Evolutionary conservation across 2,329 filamentous ascomycete genomes (phyloP), one percentile per base, ranked within the genome.

Genomic region (Juglanconis sp.): DNA sequence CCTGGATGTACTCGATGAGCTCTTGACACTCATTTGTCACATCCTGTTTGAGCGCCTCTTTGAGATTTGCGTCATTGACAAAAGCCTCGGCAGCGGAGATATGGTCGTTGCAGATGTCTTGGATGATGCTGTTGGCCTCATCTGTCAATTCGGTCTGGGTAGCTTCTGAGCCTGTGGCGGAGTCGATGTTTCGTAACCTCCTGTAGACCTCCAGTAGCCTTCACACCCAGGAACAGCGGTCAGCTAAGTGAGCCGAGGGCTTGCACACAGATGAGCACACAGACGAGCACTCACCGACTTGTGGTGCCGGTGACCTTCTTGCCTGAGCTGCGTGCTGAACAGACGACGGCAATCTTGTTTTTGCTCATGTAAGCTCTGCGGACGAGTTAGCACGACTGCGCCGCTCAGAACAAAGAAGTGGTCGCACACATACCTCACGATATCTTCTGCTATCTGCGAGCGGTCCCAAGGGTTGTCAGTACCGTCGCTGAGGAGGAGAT

Each of bases 241-340:
- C 53, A 64, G 60, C 50, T 4, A 60, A 3, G 31, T 11, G 40
- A 48, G 24, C 4, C 42, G 3, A 48, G 15, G 11, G 24, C 9
- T 10, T 2, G 5, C 1, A 10, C 2, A 34, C 46, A 9, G 5
- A 36, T 53, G 44, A n/a, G 24, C 17, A 44, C 10, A 32, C 8
- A 46, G 58, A 17, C 49, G 42, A n/a, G 42, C 73, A 83, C 88
- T 85, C 78, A 93, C 90, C 92, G 86, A 76, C 96, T 98, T 42
- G 95, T 99, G 62, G 95, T 99, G 63, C 95, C 95, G 68, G 96
- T 92, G 57, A 88, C 86, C 79, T 99, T 99, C 73, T 94, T 96
- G 64, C 92, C 93, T 62, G 91, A 95, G 77, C 92, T 97, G 72
- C 95, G 84, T 47, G 95, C 95, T 63, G 95, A 99, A 77, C 95